A percentile compares a stretch with the other conserved stretches of the same genome.
Conservation (phyloP, 805 yeast species). For the Pichia paraexigua region DNA sequence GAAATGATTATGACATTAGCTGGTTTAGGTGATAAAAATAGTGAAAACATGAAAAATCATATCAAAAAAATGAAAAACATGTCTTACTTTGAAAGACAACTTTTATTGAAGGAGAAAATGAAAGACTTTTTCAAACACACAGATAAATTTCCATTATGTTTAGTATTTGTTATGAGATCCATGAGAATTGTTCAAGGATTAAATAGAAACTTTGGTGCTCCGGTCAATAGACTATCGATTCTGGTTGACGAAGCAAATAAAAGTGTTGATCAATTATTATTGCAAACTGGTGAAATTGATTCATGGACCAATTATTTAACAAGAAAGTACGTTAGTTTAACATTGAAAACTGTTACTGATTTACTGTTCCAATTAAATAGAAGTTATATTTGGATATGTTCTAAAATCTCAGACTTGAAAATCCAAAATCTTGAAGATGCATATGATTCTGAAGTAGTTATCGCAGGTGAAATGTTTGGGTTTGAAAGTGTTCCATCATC, state of each 20-base stretch:
- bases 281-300: conserved; percentile 8
- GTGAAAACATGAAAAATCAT: conserved; percentile 29
- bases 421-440: conserved; percentile 37
- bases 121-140: conserved; percentile 52
- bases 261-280: conserved; percentile 14
- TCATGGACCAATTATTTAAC: conserved; percentile 13
- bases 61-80: conserved; percentile 22
- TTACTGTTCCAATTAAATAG: conserved; percentile 8
- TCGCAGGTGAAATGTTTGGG: conserved; percentile 37
- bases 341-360: conserved; percentile 12
- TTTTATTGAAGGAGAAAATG: conserved; percentile 39
- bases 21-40: conserved; percentile 14
- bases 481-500: conserved; percentile 29
- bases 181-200: conserved; percentile 70
- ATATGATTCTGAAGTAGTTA: conserved; percentile 36
- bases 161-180: conserved; percentile 58
- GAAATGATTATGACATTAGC: conserved; percentile 46
- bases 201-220: conserved; percentile 59
- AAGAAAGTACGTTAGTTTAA: conserved; percentile 14
- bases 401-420: conserved; percentile 4
- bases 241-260: conserved; percentile 48
- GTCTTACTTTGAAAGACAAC: conserved; percentile 35
- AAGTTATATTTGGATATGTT: conserved; percentile 6
- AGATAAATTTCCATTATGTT: conserved; percentile 56
- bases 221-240: conserved; percentile 62